Evolutionary conservation across 129 eudicot species (phyloP).

Genomic region (Escallonia herrerae): DNA sequence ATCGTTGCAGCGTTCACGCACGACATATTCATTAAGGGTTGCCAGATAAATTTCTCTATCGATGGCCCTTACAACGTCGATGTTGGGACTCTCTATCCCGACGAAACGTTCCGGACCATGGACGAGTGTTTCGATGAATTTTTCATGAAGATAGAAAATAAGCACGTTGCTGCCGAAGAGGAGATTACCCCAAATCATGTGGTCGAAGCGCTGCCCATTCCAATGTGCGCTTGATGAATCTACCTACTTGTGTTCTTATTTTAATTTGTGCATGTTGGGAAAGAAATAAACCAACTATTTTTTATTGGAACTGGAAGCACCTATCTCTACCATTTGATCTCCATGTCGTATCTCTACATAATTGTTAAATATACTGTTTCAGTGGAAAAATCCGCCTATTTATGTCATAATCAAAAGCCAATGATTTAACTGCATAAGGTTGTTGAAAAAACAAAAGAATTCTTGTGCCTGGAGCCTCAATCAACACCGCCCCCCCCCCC

Average conservation of each 20-base stretch:
- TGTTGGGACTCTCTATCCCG: constrained; percentile 19
- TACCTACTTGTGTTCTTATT: no score
- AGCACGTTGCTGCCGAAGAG: not conserved
- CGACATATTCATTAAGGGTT: constrained; percentile 35
- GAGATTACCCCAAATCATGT: not conserved
- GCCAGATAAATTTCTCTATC: constrained; percentile 18
- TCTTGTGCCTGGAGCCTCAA: no score
- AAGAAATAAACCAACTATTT: not conserved
- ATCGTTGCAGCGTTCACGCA: constrained; percentile 39
- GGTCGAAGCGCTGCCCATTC: constrained; percentile 2
- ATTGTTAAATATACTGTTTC: no score
- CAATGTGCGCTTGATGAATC: constrained; percentile 9
- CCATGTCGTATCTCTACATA: no score
- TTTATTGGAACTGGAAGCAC: no score
- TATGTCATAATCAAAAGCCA: no score
- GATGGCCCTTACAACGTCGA: constrained; percentile 31
- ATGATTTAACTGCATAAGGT: no score
- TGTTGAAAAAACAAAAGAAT: no score
- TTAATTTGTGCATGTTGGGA: not conserved
- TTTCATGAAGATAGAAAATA: not conserved
- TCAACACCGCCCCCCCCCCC: no score
- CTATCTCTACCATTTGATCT: no score
- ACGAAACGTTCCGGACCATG: constrained; percentile 16
- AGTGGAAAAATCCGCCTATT: no score
- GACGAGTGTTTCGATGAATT: constrained; percentile 25